Base-by-base conservation (phyloP, 257 asterid species). In the Linderniella brevidens region DNA sequence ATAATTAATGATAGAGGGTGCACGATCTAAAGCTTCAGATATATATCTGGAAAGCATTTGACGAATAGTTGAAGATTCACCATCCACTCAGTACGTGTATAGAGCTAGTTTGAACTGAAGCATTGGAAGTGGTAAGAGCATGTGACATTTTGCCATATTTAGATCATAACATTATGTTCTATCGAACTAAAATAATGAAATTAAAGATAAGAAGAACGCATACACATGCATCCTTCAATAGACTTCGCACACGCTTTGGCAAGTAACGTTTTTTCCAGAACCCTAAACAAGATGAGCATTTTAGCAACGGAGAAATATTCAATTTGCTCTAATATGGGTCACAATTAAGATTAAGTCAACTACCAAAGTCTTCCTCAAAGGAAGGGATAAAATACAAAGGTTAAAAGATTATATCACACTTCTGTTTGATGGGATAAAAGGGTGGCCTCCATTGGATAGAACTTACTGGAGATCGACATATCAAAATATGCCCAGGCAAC, bases 401-500 rank as follows among this genome's bases (percentile, higher is more conserved):
- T 25, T 25, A 6, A 25, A 25, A 6, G 6, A 25, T 25, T 25
- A 2, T 25, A 25, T 25, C 32, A 25, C 32, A 25, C 32, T 25
- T 2, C 32, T 25, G 32, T 25, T 59, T 48, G 46, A 52, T 11
- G 38, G 25, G 47, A 45, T 49, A 43, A 11, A 48, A 44, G n/a
- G n/a, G 56, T 46, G 66, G 51, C 32, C 32, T 25, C 3, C 32
- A 25, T 25, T 25, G 32, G 32, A 25, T 25, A 25, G 6, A 45
- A 74, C 93, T 80, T 68, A 77, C 93, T 14, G 94, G 77, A 55
- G 95, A 93, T 46, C 98, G 95, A 50, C 66, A 76, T 43, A 88
- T 78, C 43, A 88, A 77, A 63, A 81, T 68, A 69, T 88, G 94
- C 64, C 98, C 98, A 38, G 98, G 94, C 60, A 77, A 62, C n/a